Percentiles rank a stretch among this genome's conserved stretches.
phyloP scores from a whole-genome alignment of 1,284 basidiomycete species.

The Ceratobasidium sp. region DNA sequence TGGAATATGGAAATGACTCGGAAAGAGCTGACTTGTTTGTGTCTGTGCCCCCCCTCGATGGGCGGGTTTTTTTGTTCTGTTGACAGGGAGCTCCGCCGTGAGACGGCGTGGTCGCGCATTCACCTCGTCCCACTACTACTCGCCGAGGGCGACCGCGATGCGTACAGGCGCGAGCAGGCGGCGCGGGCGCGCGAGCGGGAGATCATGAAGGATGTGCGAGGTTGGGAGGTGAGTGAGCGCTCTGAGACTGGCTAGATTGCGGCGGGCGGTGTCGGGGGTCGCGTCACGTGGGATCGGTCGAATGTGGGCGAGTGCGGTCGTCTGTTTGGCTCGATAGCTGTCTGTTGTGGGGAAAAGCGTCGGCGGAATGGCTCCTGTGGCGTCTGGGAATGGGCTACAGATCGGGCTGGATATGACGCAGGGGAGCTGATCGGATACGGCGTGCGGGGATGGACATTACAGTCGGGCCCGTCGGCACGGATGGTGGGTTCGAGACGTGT shows the following conservation, averaged over 20 bases:
- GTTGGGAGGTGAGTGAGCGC: conserved; percentile 87
- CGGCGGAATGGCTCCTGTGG: conserved; percentile 26
- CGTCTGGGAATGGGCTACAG: not conserved
- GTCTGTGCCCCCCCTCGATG: conserved; percentile 21
- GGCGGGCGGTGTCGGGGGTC: not conserved
- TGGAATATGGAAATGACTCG: conserved; percentile 17
- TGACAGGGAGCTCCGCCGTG: conserved; percentile 87
- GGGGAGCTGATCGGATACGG: not conserved
- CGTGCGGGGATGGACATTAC: not conserved
- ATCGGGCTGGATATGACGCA: conserved; percentile 27
- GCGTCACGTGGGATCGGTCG: not conserved
- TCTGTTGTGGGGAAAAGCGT: conserved; percentile 4
- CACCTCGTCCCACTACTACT: conserved; percentile 91
- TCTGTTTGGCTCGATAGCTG: conserved; percentile 14
- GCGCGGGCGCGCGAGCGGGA: conserved; percentile 81
- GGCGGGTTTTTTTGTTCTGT: conserved; percentile 17
- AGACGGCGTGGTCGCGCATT: conserved; percentile 95
- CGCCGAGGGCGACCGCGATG: conserved; percentile 92
- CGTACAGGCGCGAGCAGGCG: conserved; percentile 84
- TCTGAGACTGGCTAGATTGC: not conserved
- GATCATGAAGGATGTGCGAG: conserved; percentile 95
- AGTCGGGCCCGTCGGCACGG: not conserved
- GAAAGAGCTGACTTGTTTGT: conserved; percentile 23
- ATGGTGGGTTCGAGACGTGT: not conserved
- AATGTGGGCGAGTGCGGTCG: conserved; percentile 18